Evolutionary conservation across 306 rosid genomes (phyloP).

Genomic region (Lithocarpus polystachyus): DNA sequence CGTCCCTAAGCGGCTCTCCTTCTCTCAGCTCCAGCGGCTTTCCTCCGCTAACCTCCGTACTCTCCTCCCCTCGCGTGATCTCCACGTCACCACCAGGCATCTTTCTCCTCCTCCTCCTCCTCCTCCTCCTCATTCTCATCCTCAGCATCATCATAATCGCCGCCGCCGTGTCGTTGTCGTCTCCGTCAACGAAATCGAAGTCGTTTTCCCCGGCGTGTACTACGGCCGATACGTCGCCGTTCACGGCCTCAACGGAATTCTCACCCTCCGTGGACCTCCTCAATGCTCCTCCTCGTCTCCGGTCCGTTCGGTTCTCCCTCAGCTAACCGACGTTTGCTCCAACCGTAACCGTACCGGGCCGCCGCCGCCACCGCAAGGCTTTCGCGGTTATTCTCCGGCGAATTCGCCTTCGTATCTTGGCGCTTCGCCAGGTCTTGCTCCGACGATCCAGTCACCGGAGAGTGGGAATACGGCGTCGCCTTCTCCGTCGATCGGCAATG

Average conservation of each 20-base stretch:
- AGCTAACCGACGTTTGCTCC: no score
- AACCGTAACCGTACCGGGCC: no score
- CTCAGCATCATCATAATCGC: not conserved
- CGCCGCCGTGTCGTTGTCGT: not conserved
- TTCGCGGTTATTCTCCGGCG: no score
- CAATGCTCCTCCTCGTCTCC: not conserved
- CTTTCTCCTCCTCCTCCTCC: not conserved
- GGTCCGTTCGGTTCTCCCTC: not conserved
- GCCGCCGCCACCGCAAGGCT: no score
- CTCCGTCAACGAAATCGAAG: slow-evolving; percentile 32
- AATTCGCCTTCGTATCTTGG: no score
- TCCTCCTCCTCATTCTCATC: not conserved
- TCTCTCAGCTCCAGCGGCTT: slow-evolving; percentile 40
- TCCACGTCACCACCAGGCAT: slow-evolving; percentile 23
- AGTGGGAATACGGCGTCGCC: no score
- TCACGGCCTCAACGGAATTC: slow-evolving; percentile 30
- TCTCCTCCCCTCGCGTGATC: slow-evolving; percentile 30
- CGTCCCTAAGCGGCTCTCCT: slow-evolving; percentile 55
- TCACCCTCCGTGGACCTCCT: not conserved
- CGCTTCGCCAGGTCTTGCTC: no score
- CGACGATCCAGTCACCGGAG: no score
- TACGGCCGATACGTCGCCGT: slow-evolving; percentile 21
- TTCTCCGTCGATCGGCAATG: no score
- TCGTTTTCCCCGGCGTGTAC: slow-evolving; percentile 25
- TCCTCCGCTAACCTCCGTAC: slow-evolving; percentile 42